Conservation (phyloP, 2,329 filamentous ascomycete species). For the Penicillium sp. region DNA sequence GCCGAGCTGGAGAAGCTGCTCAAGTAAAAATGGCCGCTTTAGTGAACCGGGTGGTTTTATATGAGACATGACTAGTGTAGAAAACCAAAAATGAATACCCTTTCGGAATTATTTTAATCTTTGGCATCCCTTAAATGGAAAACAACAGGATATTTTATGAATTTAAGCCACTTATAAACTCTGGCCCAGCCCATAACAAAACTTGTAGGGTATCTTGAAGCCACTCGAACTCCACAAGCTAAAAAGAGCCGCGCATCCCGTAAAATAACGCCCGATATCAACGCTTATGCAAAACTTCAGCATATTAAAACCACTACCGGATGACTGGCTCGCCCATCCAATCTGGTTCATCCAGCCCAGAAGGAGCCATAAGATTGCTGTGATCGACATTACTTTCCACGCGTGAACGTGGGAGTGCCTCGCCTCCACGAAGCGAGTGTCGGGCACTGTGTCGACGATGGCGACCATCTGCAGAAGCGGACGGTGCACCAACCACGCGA, state of each 20-base stretch:
- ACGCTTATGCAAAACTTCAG: not conserved
- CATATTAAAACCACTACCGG: constrained; percentile 26
- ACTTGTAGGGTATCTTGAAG: constrained; percentile 28
- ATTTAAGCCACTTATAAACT: constrained; percentile 1
- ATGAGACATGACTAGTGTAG: constrained; percentile 32
- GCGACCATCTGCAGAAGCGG: constrained; percentile 38
- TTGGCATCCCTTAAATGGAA: constrained; percentile 2
- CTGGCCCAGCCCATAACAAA: constrained; percentile 2
- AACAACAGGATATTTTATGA: not conserved
- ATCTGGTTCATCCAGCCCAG: constrained; percentile 48
- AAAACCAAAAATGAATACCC: constrained; percentile 31
- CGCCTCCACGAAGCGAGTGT: constrained; percentile 35
- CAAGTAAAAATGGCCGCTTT: constrained; percentile 40
- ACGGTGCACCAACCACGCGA: constrained; percentile 35
- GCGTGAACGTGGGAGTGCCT: constrained; percentile 24
- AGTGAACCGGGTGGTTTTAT: constrained; percentile 8
- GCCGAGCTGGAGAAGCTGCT: constrained; percentile 73
- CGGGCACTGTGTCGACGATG: constrained; percentile 34
- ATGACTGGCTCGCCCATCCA: constrained; percentile 57
- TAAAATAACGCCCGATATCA: not conserved
- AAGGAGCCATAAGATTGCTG: constrained; percentile 23
- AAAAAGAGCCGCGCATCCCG: constrained; percentile 7
- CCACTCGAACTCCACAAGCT: constrained; percentile 14
- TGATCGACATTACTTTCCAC: constrained; percentile 31
- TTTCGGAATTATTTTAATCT: constrained; percentile 15